phyloP scores from a whole-genome alignment of 257 asterid genomes.

The Nicotiana tabacum region DNA sequence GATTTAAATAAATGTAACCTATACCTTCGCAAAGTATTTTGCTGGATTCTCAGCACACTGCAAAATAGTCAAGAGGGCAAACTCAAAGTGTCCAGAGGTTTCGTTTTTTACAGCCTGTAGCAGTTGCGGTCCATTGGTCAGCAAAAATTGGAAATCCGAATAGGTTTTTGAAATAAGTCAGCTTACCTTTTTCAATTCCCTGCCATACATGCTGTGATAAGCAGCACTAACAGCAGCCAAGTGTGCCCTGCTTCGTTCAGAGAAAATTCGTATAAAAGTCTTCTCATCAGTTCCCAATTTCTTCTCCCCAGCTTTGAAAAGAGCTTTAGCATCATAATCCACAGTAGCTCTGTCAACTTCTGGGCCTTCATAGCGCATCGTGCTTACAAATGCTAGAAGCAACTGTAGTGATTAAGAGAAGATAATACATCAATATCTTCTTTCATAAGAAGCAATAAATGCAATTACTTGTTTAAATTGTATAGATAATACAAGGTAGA shows the following conservation, averaged over 20 bases:
- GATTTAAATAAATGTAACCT: neutral
- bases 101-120: conserved; percentile 80
- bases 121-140: conserved; percentile 16
- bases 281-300: conserved; percentile 85
- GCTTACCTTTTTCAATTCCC: conserved; percentile 65
- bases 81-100: conserved; percentile 77
- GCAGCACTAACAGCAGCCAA: conserved; percentile 63
- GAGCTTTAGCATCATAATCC: conserved; percentile 82
- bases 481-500: neutral
- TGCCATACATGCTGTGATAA: conserved; percentile 58
- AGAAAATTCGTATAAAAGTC: conserved; percentile 60
- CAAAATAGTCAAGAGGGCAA: conserved; percentile 62
- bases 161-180: neutral
- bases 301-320: conserved; percentile 89
- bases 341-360: conserved; percentile 63
- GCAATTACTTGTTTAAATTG: neutral
- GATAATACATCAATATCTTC: neutral
- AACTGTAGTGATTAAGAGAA: conserved; percentile 40
- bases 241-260: conserved; percentile 74
- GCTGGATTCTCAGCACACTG: conserved; percentile 81
- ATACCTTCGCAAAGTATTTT: conserved; percentile 81
- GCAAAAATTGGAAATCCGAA: neutral
- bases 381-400: conserved; percentile 54
- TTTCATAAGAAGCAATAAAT: neutral
- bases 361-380: conserved; percentile 80